These are phyloP conservation scores for Dendrobium officinale DNA, from an alignment of 106 monocot genomes.

Conservation along the genomic window DNA sequence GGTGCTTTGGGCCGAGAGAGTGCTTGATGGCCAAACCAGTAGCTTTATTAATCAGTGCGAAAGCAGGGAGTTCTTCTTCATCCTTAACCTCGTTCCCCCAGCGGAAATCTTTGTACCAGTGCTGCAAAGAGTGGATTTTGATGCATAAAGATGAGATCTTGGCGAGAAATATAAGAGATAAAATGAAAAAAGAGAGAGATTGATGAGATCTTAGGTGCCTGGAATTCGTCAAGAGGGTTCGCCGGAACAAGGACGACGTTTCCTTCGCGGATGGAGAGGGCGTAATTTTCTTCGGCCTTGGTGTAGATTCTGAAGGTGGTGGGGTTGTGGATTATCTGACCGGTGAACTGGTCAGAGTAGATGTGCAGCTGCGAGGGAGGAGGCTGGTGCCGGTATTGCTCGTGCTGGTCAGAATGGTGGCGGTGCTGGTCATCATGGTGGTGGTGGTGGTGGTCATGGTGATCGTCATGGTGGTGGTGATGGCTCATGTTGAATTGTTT, in stretches of 20 bases:
- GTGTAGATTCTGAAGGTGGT: conserved; percentile 45
- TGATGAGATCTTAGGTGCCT: conserved; percentile 16
- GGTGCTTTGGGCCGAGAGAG: conserved; percentile 50
- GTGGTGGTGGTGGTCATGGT: too few relatives aligned
- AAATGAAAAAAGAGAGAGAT: neutral
- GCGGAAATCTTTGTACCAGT: conserved; percentile 88
- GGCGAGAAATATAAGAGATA: neutral
- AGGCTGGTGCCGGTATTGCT: too few relatives aligned
- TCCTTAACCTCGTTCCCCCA: conserved; percentile 64
- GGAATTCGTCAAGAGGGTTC: conserved; percentile 39
- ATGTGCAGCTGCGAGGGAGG: neutral
- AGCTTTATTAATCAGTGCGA: conserved; percentile 64
- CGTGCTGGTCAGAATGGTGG: too few relatives aligned
- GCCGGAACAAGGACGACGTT: conserved; percentile 40
- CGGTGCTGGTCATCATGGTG: too few relatives aligned
- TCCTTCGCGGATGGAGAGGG: conserved; percentile 50
- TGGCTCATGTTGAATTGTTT: too few relatives aligned
- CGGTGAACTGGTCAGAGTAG: neutral
- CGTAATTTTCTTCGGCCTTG: conserved; percentile 40
- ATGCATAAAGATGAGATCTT: neutral
- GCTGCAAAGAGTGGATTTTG: conserved; percentile 24
- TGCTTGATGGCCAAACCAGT: conserved; percentile 75
- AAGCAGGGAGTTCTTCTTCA: conserved; percentile 52
- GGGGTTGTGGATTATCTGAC: too few relatives aligned
- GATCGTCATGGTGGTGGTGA: too few relatives aligned